phyloP scores from a whole-genome alignment of 805 yeast species.

The Saccharomycopsis schoenii region DNA sequence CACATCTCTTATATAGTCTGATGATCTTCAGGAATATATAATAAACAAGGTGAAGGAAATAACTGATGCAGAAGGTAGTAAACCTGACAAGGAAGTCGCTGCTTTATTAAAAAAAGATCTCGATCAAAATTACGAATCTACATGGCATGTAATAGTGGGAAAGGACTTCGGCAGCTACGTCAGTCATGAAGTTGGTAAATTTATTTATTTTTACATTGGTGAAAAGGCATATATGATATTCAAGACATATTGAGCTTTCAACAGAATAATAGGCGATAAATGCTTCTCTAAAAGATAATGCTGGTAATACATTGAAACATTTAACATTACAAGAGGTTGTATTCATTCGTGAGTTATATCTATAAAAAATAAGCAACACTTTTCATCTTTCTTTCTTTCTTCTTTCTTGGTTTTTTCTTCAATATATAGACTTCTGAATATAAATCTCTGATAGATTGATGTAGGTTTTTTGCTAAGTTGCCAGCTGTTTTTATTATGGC shows the following conservation, averaged over 20 bases:
- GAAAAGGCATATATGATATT: constrained; percentile 59
- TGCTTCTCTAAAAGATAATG: too few species aligned
- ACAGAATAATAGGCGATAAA: not conserved
- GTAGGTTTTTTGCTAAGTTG: too few species aligned
- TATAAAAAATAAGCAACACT: too few species aligned
- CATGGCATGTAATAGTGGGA: constrained; percentile 81
- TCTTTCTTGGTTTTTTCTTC: too few species aligned
- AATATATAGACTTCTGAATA: too few species aligned
- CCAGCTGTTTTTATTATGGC: too few species aligned
- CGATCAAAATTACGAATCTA: constrained; percentile 54
- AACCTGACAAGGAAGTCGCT: constrained; percentile 54
- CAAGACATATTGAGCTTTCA: constrained; percentile 26
- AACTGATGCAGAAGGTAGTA: constrained; percentile 27
- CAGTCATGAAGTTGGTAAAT: constrained; percentile 67
- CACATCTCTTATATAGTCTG: constrained; percentile 18
- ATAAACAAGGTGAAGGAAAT: constrained; percentile 39
- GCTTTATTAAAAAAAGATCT: constrained; percentile 51
- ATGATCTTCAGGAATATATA: constrained; percentile 42
- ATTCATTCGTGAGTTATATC: too few species aligned
- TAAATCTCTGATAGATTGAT: too few species aligned
- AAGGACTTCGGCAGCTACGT: constrained; percentile 72
- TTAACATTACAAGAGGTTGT: too few species aligned
- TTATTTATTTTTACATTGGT: constrained; percentile 62
- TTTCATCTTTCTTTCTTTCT: too few species aligned
- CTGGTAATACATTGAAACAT: too few species aligned